Evolutionary conservation across 805 yeast species (phyloP).

Genomic region (Candida namnaoensis): DNA sequence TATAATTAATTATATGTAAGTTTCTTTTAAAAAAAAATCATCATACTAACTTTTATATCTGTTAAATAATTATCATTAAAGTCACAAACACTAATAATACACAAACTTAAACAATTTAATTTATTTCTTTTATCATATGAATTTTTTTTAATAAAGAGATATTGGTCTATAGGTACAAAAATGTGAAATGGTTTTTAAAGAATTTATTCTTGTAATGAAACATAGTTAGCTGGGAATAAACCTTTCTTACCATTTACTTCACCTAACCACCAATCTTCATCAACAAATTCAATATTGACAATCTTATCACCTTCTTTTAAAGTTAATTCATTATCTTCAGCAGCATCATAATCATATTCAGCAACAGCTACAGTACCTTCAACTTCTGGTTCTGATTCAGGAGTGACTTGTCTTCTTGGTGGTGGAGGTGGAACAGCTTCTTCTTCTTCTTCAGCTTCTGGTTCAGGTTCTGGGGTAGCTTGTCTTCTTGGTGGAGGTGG

Average conservation of each 20-base stretch:
- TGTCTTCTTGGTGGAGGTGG: slow-evolving; percentile 16
- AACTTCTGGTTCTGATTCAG: slow-evolving; percentile 14
- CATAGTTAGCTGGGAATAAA: slow-evolving; percentile 89
- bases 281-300: slow-evolving; percentile 76
- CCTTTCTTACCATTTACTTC: slow-evolving; percentile 67
- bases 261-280: slow-evolving; percentile 98
- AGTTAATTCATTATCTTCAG: slow-evolving; percentile 84
- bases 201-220: slow-evolving; percentile 25
- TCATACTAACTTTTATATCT: too few species aligned
- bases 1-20: too few species aligned
- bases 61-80: too few species aligned
- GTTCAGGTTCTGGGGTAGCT: slow-evolving; percentile 11
- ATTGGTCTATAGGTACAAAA: too few species aligned
- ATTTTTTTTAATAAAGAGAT: too few species aligned
- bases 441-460: slow-evolving; percentile 6
- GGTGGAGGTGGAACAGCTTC: slow-evolving; percentile 6
- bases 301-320: slow-evolving; percentile 82
- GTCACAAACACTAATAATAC: too few species aligned
- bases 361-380: slow-evolving; percentile 53
- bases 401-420: slow-evolving; percentile 4
- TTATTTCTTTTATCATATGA: too few species aligned
- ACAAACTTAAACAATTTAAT: too few species aligned
- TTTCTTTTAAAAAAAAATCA: too few species aligned
- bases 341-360: slow-evolving; percentile 83
- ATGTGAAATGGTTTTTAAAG: background rate